Conservation (phyloP, 176 grass and related monocot species). For the Phragmites australis region DNA sequence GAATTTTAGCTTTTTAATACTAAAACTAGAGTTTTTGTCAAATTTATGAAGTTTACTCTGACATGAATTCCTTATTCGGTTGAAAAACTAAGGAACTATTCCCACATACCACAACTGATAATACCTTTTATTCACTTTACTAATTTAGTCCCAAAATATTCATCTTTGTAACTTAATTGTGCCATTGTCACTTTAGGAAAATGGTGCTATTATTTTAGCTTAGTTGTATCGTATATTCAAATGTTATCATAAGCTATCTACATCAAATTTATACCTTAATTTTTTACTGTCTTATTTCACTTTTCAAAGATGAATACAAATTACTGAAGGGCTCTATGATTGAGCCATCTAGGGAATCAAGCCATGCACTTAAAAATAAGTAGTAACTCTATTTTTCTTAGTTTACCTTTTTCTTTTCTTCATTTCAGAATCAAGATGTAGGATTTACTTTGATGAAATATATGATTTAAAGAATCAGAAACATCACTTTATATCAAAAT, state of each 20-base stretch:
- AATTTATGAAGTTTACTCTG: background rate
- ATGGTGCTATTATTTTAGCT: background rate
- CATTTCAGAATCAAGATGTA: background rate
- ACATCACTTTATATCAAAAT: constrained; percentile 4
- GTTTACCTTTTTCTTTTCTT: background rate
- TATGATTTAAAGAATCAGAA: background rate
- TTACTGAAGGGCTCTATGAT: constrained; percentile 76
- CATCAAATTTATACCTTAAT: constrained; percentile 7
- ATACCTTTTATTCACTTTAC: background rate
- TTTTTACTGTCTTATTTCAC: constrained; percentile 62
- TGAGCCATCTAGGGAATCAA: constrained; percentile 83
- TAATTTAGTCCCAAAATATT: background rate
- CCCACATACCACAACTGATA: background rate
- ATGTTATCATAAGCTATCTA: background rate
- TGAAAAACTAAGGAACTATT: background rate
- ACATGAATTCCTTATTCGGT: background rate
- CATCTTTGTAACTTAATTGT: constrained; percentile 1
- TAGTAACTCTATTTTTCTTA: constrained; percentile 50
- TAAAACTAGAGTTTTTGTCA: background rate
- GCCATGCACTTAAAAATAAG: constrained; percentile 74
- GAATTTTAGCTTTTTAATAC: background rate
- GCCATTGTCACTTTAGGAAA: background rate
- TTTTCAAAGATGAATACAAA: constrained; percentile 89
- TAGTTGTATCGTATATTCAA: background rate
- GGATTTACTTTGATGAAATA: background rate